Evolutionary conservation across 331 rosid species (phyloP).

Genomic region (Quercus tomentella): DNA sequence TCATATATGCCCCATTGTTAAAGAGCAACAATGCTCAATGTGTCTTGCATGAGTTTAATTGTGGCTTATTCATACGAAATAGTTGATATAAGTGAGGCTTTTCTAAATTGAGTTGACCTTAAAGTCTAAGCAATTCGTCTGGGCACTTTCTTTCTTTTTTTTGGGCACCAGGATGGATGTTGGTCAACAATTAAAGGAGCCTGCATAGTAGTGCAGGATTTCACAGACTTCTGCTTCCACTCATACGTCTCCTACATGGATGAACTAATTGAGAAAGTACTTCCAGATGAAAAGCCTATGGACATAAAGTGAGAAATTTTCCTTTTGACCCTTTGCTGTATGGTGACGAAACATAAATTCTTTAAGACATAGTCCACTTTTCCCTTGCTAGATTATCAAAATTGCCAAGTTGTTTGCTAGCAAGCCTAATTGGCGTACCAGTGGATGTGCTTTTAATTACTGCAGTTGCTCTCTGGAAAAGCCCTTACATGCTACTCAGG

Average conservation of each 20-base stretch:
- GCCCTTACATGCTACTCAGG: conserved; percentile 70
- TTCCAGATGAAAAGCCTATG: conserved; percentile 50
- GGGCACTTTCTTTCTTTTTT: conserved; percentile 10
- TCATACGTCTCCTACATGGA: conserved; percentile 86
- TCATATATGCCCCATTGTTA: background rate
- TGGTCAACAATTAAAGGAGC: conserved; percentile 66
- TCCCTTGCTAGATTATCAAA: conserved; percentile 37
- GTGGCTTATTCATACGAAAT: background rate
- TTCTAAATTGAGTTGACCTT: background rate
- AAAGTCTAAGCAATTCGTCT: background rate
- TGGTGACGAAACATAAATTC: background rate
- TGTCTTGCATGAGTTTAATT: background rate
- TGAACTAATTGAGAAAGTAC: conserved; percentile 56
- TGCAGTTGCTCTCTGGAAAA: conserved; percentile 62
- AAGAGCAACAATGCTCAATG: background rate
- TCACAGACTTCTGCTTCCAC: conserved; percentile 71
- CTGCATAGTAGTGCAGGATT: conserved; percentile 59
- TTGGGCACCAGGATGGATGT: conserved; percentile 53
- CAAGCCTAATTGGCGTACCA: conserved; percentile 43
- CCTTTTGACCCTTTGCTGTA: background rate
- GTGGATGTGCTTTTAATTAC: conserved; percentile 50
- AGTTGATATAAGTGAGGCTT: background rate
- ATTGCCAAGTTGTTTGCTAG: conserved; percentile 70
- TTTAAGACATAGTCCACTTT: background rate
- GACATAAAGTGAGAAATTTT: conserved; percentile 44